phyloP scores from a whole-genome alignment of 1,139 yeast genomes.

The Groenewaldozyma auringiensis region DNA sequence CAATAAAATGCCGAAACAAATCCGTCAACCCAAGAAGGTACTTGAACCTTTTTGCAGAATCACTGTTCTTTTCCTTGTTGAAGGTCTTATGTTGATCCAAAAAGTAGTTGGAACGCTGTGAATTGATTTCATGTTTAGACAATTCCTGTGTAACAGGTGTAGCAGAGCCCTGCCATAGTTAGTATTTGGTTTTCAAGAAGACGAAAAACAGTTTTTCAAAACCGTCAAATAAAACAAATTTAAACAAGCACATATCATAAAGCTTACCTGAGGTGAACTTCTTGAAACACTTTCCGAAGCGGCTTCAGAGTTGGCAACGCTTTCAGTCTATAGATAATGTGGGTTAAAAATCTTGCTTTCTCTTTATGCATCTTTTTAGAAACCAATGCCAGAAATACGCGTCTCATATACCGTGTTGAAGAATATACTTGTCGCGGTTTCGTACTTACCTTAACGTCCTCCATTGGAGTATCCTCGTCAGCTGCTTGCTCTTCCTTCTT shows the following conservation, averaged over 20 bases:
- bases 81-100: slow-evolving; percentile 24
- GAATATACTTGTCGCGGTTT: too few relatives aligned
- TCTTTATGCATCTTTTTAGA: too few relatives aligned
- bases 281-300: slow-evolving; percentile 1
- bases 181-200: too few relatives aligned
- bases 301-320: background rate
- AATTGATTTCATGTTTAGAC: slow-evolving; percentile 20
- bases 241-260: background rate
- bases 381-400: too few relatives aligned
- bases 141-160: slow-evolving; percentile 21
- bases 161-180: slow-evolving; percentile 7
- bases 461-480: background rate
- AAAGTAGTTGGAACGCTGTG: slow-evolving; percentile 25
- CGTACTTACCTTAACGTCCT: background rate
- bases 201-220: background rate
- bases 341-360: too few relatives aligned
- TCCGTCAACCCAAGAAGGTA: slow-evolving; percentile 79
- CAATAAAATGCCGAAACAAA: slow-evolving; percentile 81
- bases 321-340: slow-evolving; percentile 1
- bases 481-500: background rate
- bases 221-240: background rate
- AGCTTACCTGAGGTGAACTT: slow-evolving; percentile 5
- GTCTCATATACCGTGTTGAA: too few relatives aligned
- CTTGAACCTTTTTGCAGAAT: slow-evolving; percentile 71
- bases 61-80: slow-evolving; percentile 29